Conservation (phyloP, 1,139 yeast species). For the Yamadazyma membranifaciens region DNA sequence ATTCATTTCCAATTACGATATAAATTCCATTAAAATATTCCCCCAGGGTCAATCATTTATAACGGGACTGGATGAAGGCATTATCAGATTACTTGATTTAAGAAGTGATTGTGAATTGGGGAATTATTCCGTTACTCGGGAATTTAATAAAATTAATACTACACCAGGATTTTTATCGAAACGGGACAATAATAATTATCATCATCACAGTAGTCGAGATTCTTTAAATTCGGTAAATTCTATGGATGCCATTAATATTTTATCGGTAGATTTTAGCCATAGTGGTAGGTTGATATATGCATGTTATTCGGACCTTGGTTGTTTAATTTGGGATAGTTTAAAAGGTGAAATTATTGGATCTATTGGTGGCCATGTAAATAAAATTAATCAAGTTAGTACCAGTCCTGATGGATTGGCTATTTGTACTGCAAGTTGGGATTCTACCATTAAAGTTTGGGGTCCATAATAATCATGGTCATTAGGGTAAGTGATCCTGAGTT, state of each 20-base stretch:
- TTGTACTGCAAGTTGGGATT: conserved; percentile 72
- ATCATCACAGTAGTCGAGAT: conserved; percentile 8
- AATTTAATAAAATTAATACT: conserved; percentile 10
- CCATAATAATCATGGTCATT: conserved; percentile 4
- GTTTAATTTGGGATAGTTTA: conserved; percentile 77
- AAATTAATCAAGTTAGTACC: conserved; percentile 61
- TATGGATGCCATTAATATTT: conserved; percentile 30
- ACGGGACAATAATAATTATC: neutral
- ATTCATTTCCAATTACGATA: conserved; percentile 62
- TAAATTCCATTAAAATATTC: conserved; percentile 63
- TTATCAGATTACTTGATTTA: conserved; percentile 69
- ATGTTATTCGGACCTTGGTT: conserved; percentile 74
- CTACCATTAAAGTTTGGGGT: conserved; percentile 62
- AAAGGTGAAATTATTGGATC: conserved; percentile 65
- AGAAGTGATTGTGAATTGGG: conserved; percentile 74
- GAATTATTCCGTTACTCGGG: conserved; percentile 41
- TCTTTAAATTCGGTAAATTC: conserved; percentile 11
- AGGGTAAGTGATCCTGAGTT: no score
- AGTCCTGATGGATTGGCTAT: conserved; percentile 76
- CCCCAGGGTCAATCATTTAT: conserved; percentile 69
- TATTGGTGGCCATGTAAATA: conserved; percentile 50
- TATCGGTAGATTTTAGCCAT: conserved; percentile 68
- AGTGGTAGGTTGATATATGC: conserved; percentile 76
- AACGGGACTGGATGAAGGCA: conserved; percentile 80
- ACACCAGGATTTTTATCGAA: neutral